Evolutionary conservation across 2,329 filamentous ascomycete species (phyloP).

Genomic region (Neonectria magnoliae): DNA sequence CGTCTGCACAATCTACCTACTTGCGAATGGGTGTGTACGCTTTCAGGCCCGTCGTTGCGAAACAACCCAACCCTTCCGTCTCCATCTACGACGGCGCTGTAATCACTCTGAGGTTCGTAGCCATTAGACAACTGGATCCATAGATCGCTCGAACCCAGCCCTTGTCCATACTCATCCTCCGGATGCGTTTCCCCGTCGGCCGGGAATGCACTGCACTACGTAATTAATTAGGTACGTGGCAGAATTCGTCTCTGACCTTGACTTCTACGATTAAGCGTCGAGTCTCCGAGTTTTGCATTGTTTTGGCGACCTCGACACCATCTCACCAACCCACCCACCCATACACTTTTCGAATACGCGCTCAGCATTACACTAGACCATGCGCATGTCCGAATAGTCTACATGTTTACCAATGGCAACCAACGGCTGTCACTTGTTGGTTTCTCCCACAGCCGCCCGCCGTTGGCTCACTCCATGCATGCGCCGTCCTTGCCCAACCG

Average conservation of each 20-base stretch:
- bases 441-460: slow-evolving; percentile 18
- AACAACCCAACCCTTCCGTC: slow-evolving; percentile 12
- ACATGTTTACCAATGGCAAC: neutral
- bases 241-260: no score
- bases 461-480: neutral
- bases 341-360: neutral
- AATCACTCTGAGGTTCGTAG: no score
- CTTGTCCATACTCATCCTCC: slow-evolving; percentile 29
- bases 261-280: no score
- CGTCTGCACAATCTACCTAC: neutral
- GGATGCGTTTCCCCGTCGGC: slow-evolving; percentile 33
- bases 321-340: neutral
- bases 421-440: slow-evolving; percentile 4
- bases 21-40: neutral
- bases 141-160: slow-evolving; percentile 2
- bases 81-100: slow-evolving; percentile 5
- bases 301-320: neutral
- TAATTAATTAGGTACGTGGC: no score
- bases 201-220: slow-evolving; percentile 1
- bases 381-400: no score
- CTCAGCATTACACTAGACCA: neutral
- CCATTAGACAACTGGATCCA: no score
- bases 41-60: slow-evolving; percentile 16
- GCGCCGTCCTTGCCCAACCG: slow-evolving; percentile 6
- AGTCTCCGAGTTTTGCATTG: no score